Evolutionary conservation across 1,284 basidiomycete genomes (phyloP), one percentile per base, ranked within the genome.

Genomic region (Pseudozyma sp.): DNA sequence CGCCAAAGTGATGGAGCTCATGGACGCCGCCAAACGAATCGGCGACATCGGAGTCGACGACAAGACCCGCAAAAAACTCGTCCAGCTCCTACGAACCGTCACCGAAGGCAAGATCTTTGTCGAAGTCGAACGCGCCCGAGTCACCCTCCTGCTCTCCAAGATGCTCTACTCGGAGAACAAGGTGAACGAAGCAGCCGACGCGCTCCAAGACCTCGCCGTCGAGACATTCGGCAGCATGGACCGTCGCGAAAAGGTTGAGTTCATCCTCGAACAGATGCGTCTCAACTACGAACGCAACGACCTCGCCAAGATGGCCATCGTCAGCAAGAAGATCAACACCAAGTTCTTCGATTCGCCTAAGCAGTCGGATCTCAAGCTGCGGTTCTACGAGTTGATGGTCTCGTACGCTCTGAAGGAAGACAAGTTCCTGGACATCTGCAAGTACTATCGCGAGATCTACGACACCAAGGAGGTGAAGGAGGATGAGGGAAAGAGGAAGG

Each of bases 191-290:
- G 82, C 82, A 5, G 80, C 82, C 4, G 81, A 83, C 19, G 70
- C 74, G 6, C 88, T 99, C 69, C 92, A 92, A 54, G 97, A 99
- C 58, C 90, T 99, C 0, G 94, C 97, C 86, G 95, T 99, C 46
- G 97, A 99, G 86, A 99, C 97, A 3, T 99, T 98, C 84, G 97
- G 94, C 29, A 94, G 92, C 13, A 98, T 99, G 96, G 94, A 97
- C 77, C 90, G 95, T 71, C 87, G 93, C 79, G 97, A 99, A 86
- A 99, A 99, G 88, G 97, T 94, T 10, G 94, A 98, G 83, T 98
- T 99, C 82, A 93, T 99, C 76, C 87, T 99, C 44, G 96, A 99
- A 86, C 97, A 99, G 85, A 99, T 99, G 94, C 89, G 97, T 54
- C 86, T 99, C 90, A 94, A 81, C 90, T 94, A 86, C 85, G 89